Evolutionary conservation across 352 stramenopile species (phyloP), one percentile per base, ranked within the genome.

Genomic region (Phytophthora fragariaefolia): DNA sequence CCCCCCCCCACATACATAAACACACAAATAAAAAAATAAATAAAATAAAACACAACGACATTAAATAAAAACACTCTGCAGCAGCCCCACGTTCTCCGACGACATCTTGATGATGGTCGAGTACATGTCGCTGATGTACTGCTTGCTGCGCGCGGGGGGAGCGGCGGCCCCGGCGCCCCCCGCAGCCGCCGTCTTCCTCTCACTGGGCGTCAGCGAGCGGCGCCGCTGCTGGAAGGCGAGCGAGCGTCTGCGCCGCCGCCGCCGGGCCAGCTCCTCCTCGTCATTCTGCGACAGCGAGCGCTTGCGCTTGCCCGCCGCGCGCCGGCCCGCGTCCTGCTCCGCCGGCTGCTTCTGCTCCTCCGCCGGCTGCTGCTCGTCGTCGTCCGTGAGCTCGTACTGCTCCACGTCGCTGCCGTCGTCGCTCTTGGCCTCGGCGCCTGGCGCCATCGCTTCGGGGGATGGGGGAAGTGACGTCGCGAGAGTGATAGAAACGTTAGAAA

Each of bases 61-160:
- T n/a, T n/a, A n/a, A n/a, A n/a, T n/a, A n/a, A n/a, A n/a, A n/a
- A n/a, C n/a, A n/a, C 18, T 32, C 8, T 36, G n/a, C 22, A 20
- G 20, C 20, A 24, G 52, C 76, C 48, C 76, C 9, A 97, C 87
- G 63, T 97, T 97, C 62, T 97, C 90, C 18, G 86, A 96, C 4
- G 82, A 95, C 82, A 97, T 96, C 76, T 97, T 95, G 66, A 97
- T 97, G 70, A 97, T 95, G 10, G 79, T 92, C 51, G 80, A 91
- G 76, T 98, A 98, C 89, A 98, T 97, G 48, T 96, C 89, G 60
- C 82, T 89, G 55, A 97, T 89, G 69, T 93, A 93, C 78, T 95
- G 87, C 22, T 84, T 85, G 53, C 70, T 90, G 51, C 69, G 67
- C 24, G 50, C 52, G n/a, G 68, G 50, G 27, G 56, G 46, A 10